These are phyloP conservation scores for Cladophialophora yegresii DNA, from an alignment of 2,329 filamentous ascomycete species.

Conservation along the genomic window DNA sequence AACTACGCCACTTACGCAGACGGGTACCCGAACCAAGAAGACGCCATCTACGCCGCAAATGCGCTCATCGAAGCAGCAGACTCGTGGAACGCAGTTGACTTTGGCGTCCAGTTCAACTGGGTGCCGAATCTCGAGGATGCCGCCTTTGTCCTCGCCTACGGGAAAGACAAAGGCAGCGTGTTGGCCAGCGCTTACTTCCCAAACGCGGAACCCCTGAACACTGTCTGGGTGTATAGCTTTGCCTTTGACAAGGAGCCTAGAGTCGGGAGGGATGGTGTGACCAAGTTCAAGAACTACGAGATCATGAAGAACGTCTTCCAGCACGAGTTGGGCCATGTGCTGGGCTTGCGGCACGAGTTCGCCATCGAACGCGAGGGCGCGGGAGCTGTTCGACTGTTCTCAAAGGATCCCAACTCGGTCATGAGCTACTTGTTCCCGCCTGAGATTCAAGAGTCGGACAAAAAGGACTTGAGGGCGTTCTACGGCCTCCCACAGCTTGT, in stretches of 20 bases:
- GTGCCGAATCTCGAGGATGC: conserved; percentile 17
- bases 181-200: conserved; percentile 28
- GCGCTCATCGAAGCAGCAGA: conserved; percentile 12
- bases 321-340: conserved; percentile 27
- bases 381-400: conserved; percentile 12
- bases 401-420: conserved; percentile 15
- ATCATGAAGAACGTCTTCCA: conserved; percentile 28
- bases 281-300: conserved; percentile 13
- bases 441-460: conserved; percentile 11
- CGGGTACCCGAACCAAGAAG: conserved; percentile 14
- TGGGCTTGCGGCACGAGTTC: conserved; percentile 28
- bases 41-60: conserved; percentile 18
- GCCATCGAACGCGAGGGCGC: conserved; percentile 12
- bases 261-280: background rate
- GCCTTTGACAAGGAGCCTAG: conserved; percentile 12
- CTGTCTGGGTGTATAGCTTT: conserved; percentile 13
- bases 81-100: conserved; percentile 17
- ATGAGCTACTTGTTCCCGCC: conserved; percentile 24
- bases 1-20: conserved; percentile 13
- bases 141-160: conserved; percentile 20
- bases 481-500: background rate
- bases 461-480: conserved; percentile 3
- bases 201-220: conserved; percentile 9
- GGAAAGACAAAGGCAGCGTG: conserved; percentile 9
- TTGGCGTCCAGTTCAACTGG: conserved; percentile 23